phyloP scores from a whole-genome alignment of 139 green algal genomes.

The Eudorina sp. region DNA sequence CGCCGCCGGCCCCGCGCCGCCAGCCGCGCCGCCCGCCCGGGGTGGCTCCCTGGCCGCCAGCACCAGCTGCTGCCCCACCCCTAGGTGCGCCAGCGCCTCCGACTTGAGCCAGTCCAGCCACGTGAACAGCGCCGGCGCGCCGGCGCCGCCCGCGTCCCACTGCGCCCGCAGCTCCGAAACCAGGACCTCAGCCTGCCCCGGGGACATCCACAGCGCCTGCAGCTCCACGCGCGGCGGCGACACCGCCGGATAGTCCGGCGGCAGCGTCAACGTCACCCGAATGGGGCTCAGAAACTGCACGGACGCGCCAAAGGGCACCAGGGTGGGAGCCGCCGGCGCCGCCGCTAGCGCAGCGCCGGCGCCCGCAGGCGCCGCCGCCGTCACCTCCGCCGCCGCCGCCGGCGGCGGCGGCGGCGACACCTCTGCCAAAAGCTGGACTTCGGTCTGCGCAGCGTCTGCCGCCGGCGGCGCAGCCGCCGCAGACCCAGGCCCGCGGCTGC shows the following conservation, averaged over 20 bases:
- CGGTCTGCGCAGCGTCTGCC: too few relatives aligned
- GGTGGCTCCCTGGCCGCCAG: background rate
- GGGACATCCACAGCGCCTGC: constrained; percentile 63
- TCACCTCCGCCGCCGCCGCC: constrained; percentile 7
- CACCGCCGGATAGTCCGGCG: constrained; percentile 55
- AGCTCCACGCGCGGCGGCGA: constrained; percentile 21
- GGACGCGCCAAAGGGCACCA: constrained; percentile 20
- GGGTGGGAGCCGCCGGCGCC: background rate
- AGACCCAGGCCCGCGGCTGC: too few relatives aligned
- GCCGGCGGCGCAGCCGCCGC: too few relatives aligned
- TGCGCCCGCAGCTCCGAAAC: constrained; percentile 43
- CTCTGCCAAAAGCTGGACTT: too few relatives aligned
- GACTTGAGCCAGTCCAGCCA: constrained; percentile 75
- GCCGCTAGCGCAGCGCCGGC: background rate
- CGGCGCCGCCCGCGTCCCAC: constrained; percentile 62
- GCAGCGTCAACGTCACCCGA: constrained; percentile 59
- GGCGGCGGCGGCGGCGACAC: too few relatives aligned
- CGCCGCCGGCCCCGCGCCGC: background rate
- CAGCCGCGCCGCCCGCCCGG: background rate
- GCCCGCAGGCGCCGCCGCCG: background rate
- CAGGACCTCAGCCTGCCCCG: constrained; percentile 24
- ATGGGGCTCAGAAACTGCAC: constrained; percentile 64
- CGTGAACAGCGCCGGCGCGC: constrained; percentile 57
- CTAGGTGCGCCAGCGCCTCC: constrained; percentile 54
- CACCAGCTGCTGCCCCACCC: constrained; percentile 42